Evolutionary conservation across 257 asterid genomes (phyloP).

Genomic region (Agastache rugosa): DNA sequence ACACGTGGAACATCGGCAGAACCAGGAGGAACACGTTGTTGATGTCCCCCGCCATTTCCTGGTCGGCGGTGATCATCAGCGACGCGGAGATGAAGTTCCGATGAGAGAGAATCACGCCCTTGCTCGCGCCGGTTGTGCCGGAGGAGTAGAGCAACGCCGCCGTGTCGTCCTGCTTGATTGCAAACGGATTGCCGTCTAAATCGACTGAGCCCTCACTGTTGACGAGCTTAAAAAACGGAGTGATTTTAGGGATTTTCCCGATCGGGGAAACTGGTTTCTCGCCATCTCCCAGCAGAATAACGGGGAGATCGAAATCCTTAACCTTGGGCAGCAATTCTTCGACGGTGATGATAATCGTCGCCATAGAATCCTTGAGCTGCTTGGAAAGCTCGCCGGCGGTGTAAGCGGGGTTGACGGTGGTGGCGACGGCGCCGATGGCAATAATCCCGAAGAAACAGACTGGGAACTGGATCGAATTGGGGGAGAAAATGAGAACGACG

Average conservation of each 20-base stretch:
- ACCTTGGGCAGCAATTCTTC: constrained; percentile 66
- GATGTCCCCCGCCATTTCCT: constrained; percentile 67
- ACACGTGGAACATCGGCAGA: constrained; percentile 95
- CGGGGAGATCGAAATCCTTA: constrained; percentile 59
- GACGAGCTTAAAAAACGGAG: constrained; percentile 54
- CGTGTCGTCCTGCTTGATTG: constrained; percentile 61
- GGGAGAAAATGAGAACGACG: constrained; percentile 74
- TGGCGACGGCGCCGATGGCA: constrained; percentile 82
- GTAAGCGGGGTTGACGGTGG: constrained; percentile 78
- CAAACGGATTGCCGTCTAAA: constrained; percentile 35
- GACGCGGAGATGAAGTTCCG: constrained; percentile 76
- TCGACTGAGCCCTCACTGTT: constrained; percentile 51
- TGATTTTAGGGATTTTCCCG: constrained; percentile 42
- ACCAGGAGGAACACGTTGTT: constrained; percentile 62
- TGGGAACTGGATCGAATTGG: constrained; percentile 75
- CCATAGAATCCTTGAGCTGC: constrained; percentile 67
- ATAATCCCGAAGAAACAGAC: constrained; percentile 62
- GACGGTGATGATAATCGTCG: constrained; percentile 81
- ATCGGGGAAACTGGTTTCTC: constrained; percentile 26
- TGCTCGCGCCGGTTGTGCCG: constrained; percentile 89
- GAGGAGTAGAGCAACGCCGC: constrained; percentile 90
- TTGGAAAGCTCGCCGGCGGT: constrained; percentile 75
- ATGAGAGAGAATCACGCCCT: constrained; percentile 84
- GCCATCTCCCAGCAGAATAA: constrained; percentile 53
- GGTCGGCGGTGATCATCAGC: constrained; percentile 69